These are phyloP conservation scores for Yarrowia sp. DNA, from an alignment of 805 yeast genomes.

Conservation along the genomic window DNA sequence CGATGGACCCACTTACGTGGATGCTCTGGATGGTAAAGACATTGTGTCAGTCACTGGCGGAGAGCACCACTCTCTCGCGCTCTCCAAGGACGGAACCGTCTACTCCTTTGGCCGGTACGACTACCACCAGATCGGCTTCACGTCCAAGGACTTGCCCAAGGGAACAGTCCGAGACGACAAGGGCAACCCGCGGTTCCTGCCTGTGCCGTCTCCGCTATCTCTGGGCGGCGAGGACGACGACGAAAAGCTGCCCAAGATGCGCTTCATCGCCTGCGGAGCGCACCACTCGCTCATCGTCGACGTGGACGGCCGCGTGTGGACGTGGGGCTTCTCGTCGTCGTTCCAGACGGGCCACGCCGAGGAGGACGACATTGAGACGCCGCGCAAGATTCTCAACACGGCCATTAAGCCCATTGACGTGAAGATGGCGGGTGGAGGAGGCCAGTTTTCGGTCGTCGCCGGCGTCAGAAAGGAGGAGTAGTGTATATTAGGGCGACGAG, in stretches of 20 bases:
- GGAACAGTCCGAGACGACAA: slow-evolving; percentile 71
- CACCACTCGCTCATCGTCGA: slow-evolving; percentile 90
- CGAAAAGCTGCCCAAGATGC: slow-evolving; percentile 50
- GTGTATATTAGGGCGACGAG: background rate
- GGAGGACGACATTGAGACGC: slow-evolving; percentile 79
- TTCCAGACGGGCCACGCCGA: slow-evolving; percentile 97
- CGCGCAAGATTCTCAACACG: slow-evolving; percentile 88
- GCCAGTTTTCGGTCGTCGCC: slow-evolving; percentile 89
- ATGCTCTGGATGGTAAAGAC: slow-evolving; percentile 56
- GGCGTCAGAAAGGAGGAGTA: slow-evolving; percentile 47
- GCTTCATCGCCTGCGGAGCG: slow-evolving; percentile 73
- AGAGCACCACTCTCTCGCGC: slow-evolving; percentile 86
- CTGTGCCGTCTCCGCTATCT: slow-evolving; percentile 70
- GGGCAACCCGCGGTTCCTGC: slow-evolving; percentile 73
- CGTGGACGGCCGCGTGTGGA: slow-evolving; percentile 75
- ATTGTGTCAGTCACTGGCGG: slow-evolving; percentile 78
- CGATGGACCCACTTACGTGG: slow-evolving; percentile 69
- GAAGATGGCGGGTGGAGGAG: slow-evolving; percentile 82
- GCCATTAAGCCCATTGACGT: slow-evolving; percentile 84
- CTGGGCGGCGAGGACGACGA: slow-evolving; percentile 37
- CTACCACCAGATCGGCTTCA: slow-evolving; percentile 88
- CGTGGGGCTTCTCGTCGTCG: slow-evolving; percentile 99
- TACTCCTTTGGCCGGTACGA: slow-evolving; percentile 89
- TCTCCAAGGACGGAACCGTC: slow-evolving; percentile 68
- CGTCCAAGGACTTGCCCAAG: slow-evolving; percentile 62